Evolutionary conservation across 441 rosid species (phyloP).

Genomic region (Metrosideros polymorpha): DNA sequence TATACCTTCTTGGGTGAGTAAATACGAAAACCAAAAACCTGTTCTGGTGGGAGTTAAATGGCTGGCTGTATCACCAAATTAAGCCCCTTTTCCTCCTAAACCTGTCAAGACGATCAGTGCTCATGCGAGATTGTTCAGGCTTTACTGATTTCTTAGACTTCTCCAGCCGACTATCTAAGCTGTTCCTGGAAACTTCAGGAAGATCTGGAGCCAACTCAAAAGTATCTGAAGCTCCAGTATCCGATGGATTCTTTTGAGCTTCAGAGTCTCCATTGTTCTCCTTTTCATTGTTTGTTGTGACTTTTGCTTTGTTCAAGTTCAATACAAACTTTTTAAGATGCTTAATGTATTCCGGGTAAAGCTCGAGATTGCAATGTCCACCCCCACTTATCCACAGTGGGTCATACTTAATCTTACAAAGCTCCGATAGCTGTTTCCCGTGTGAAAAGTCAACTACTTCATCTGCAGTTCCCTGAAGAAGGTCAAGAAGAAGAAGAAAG

Average conservation of each 20-base stretch:
- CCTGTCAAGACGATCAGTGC: slow-evolving; percentile 73
- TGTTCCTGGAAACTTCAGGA: slow-evolving; percentile 74
- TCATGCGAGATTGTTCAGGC: slow-evolving; percentile 94
- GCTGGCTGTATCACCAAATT: slow-evolving; percentile 39
- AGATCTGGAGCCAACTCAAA: slow-evolving; percentile 54
- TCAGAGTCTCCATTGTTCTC: slow-evolving; percentile 27
- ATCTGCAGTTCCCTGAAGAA: slow-evolving; percentile 76
- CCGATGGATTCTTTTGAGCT: slow-evolving; percentile 33
- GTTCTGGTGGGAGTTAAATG: neutral
- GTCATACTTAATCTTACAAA: slow-evolving; percentile 74
- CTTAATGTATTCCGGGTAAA: slow-evolving; percentile 74
- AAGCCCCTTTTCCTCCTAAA: slow-evolving; percentile 62
- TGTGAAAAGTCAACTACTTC: slow-evolving; percentile 88
- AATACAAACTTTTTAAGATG: slow-evolving; percentile 71
- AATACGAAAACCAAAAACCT: neutral
- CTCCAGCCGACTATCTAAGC: slow-evolving; percentile 83
- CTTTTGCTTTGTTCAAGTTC: slow-evolving; percentile 46
- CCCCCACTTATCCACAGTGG: slow-evolving; percentile 90
- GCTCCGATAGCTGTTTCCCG: slow-evolving; percentile 83
- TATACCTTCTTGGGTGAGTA: neutral
- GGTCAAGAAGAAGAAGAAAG: neutral
- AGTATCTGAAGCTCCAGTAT: slow-evolving; percentile 35
- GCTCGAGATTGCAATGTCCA: slow-evolving; percentile 87
- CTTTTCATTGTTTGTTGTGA: slow-evolving; percentile 24
- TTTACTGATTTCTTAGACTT: slow-evolving; percentile 61